Evolutionary conservation across 306 rosid species (phyloP).

Genomic region (Cicer yamashitae): DNA sequence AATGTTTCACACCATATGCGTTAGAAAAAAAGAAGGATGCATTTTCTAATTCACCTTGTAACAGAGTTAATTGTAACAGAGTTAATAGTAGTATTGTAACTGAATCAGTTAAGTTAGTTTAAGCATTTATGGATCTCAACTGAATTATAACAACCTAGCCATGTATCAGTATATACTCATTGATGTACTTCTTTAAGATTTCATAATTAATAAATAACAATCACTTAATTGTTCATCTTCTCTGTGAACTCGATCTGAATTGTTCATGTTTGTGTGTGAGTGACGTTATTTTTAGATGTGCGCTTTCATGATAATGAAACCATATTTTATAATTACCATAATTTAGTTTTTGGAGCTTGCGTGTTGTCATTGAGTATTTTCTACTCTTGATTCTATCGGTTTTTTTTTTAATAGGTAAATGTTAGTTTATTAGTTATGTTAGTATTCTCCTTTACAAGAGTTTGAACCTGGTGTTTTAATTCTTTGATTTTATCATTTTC

Average conservation of each 20-base stretch:
- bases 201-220: too few species aligned
- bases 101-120: not conserved
- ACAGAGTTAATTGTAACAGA: not conserved
- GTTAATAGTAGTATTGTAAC: not conserved
- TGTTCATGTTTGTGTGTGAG: not conserved
- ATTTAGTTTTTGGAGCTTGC: not conserved
- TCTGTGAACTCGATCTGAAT: not conserved
- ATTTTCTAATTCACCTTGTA: not conserved
- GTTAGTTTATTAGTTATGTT: too few species aligned
- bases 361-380: slow-evolving; percentile 4
- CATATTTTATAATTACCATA: not conserved
- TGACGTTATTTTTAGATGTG: not conserved
- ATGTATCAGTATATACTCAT: too few species aligned
- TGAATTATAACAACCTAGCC: not conserved
- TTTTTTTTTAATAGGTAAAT: not conserved
- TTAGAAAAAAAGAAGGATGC: not conserved
- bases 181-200: too few species aligned
- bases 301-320: not conserved
- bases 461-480: too few species aligned
- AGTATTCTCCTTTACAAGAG: too few species aligned
- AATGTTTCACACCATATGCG: not conserved
- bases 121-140: not conserved
- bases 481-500: not conserved
- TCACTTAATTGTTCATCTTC: not conserved
- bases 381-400: not conserved